Percentiles rank a stretch among this genome's conserved stretches.
Evolutionary conservation across 2,329 filamentous ascomycete species (phyloP).

Genomic region (Neonectria punicea): DNA sequence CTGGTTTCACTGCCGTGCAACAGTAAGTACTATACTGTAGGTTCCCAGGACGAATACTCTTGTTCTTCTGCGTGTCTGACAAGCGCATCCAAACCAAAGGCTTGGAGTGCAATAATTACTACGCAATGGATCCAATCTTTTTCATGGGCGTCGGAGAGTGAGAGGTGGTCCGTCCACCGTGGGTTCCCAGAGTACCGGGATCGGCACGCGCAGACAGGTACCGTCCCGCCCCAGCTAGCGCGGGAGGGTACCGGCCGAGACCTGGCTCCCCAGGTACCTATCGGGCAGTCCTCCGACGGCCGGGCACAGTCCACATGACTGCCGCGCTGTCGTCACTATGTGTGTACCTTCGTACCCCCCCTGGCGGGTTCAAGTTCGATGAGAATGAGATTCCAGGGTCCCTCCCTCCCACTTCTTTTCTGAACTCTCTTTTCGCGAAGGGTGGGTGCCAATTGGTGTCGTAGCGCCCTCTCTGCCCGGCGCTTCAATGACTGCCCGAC

Average conservation of each 20-base stretch:
- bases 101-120: too few relatives aligned
- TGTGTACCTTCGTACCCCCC: background rate
- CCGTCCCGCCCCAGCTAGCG: background rate
- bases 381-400: slow-evolving; percentile 10
- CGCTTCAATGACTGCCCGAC: background rate
- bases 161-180: slow-evolving; percentile 1
- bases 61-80: background rate
- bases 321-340: slow-evolving; percentile 41
- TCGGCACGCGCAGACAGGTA: slow-evolving; percentile 12
- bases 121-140: too few relatives aligned
- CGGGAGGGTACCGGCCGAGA: slow-evolving; percentile 5
- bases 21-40: background rate
- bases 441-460: too few relatives aligned
- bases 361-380: background rate
- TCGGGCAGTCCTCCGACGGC: background rate
- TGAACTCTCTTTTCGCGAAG: background rate
- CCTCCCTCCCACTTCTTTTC: slow-evolving; percentile 1
- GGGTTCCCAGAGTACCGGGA: slow-evolving; percentile 6
- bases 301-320: slow-evolving; percentile 31
- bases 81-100: background rate
- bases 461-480: background rate
- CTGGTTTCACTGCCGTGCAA: slow-evolving; percentile 6
- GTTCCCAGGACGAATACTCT: background rate
- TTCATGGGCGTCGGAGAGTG: background rate
- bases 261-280: slow-evolving; percentile 9